Percentiles rank a stretch among this genome's conserved stretches.
Conservation (phyloP, 2,329 filamentous ascomycete species). For the Pseudopithomyces chartarum region DNA sequence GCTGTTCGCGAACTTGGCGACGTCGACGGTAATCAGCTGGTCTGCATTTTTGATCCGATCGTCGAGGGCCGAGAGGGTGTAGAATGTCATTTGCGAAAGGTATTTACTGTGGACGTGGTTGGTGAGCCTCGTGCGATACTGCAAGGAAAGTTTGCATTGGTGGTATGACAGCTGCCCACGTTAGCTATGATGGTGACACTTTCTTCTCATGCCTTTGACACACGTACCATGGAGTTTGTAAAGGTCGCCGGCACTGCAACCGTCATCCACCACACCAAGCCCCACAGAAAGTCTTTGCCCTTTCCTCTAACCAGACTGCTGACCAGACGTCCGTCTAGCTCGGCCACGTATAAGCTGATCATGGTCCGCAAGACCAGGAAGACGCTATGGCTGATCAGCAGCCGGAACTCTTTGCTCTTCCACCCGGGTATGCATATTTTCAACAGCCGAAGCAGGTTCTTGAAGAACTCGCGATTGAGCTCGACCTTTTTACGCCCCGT, state of each 20-base stretch:
- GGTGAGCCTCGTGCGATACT: conserved; percentile 92
- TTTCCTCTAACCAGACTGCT: conserved; percentile 90
- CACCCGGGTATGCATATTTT: conserved; percentile 90
- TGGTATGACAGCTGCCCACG: conserved; percentile 81
- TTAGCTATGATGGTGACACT: conserved; percentile 17
- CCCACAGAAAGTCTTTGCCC: conserved; percentile 84
- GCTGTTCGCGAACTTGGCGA: conserved; percentile 94
- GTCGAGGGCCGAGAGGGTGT: conserved; percentile 91
- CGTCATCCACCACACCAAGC: conserved; percentile 97
- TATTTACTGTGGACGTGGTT: conserved; percentile 95
- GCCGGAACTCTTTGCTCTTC: conserved; percentile 82
- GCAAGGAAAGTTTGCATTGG: conserved; percentile 89
- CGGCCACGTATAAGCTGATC: conserved; percentile 93
- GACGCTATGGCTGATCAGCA: conserved; percentile 88
- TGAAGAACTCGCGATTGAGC: conserved; percentile 85
- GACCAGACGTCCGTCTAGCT: conserved; percentile 91
- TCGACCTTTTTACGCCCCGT: conserved; percentile 77
- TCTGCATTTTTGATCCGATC: conserved; percentile 99
- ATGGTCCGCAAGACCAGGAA: conserved; percentile 90
- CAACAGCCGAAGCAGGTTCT: conserved; percentile 75
- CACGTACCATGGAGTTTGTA: conserved; percentile 92
- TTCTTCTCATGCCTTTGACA: not conserved
- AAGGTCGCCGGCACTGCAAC: conserved; percentile 96
- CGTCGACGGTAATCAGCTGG: conserved; percentile 94
- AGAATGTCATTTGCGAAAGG: conserved; percentile 96